A percentile compares a stretch with the other conserved stretches of the same genome.
Conservation (phyloP, 2,329 filamentous ascomycete species). For the Neonectria magnoliae region DNA sequence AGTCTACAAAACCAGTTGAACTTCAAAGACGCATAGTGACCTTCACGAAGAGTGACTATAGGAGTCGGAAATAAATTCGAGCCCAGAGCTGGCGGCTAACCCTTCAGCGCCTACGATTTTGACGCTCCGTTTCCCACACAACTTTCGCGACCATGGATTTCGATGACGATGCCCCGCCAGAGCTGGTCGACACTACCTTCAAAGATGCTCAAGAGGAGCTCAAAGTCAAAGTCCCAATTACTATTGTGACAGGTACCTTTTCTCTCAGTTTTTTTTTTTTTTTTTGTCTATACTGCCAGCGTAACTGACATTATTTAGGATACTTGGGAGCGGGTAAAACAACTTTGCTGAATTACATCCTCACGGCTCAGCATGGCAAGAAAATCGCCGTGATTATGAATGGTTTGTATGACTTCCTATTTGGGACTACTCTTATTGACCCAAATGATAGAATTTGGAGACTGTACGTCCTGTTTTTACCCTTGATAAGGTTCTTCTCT, state of each 20-base stretch:
- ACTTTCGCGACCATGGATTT: constrained; percentile 61
- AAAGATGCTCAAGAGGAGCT: constrained; percentile 58
- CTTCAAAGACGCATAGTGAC: not conserved
- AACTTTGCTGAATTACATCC: constrained; percentile 93
- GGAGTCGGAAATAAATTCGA: not conserved
- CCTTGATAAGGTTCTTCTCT: constrained; percentile 11
- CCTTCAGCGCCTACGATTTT: not conserved
- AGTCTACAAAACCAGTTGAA: not conserved
- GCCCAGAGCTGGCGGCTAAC: no score
- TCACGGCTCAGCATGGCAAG: constrained; percentile 95
- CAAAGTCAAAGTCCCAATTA: constrained; percentile 79
- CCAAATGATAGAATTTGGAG: constrained; percentile 74
- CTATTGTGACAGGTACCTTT: constrained; percentile 77
- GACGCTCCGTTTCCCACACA: not conserved
- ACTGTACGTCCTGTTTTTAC: constrained; percentile 65
- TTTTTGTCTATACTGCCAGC: not conserved
- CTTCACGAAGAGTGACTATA: constrained; percentile 1
- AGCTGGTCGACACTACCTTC: constrained; percentile 63
- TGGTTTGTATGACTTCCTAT: constrained; percentile 55
- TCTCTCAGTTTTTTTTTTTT: constrained; percentile 11
- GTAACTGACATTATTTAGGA: constrained; percentile 60
- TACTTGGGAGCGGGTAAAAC: constrained; percentile 97
- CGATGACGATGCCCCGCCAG: constrained; percentile 74
- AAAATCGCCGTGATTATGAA: constrained; percentile 98
- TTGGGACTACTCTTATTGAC: constrained; percentile 22